Evolutionary conservation across 495 filamentous ascomycete species (phyloP), one percentile per base, ranked within the genome.

Genomic region (Aspergillus baeticus): DNA sequence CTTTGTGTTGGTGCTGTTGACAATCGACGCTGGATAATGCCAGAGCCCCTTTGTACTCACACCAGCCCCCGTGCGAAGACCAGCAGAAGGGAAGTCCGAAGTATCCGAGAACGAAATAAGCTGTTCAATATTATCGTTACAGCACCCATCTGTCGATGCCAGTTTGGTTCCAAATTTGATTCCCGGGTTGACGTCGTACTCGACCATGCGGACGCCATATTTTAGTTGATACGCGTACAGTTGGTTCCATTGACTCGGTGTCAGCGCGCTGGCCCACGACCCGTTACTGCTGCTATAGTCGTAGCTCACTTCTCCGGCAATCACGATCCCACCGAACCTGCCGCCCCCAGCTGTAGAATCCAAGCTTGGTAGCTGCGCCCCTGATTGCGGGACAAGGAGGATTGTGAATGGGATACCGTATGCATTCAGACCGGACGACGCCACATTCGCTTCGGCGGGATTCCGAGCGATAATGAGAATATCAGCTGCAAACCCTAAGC

Each of bases 351-450:
- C 58, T 6, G 68, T 69, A 26, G 66, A 67, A 56, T 79, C 84
- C 18, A 87, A 69, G 0, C 66, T 45, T 3, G 84, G 84, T 10
- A 87, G 75, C 33, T 68, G 54, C 17, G 72, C 69, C 26, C 83
- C 83, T 5, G 61, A 39, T 48, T 81, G 69, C 5, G 83, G 83
- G 14, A 86, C 81, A 11, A 81, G 39, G 10, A 85, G 57, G 15
- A 74, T 72, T 51, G 81, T 73, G 60, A 76, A 86, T 3, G 83
- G 83, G 58, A 86, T 84, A 48, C 82, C 83, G 55, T 86, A 85
- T 52, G 69, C 81, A 62, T 84, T 82, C 21, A 87, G 76, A 20
- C 81, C 81, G 21, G 75, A 77, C 31, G 69, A 73, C 14, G 77
- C 80, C 17, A 73, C 70, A 8, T 51, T 58, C 5, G 78, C 80